phyloP scores from a whole-genome alignment of 2,329 filamentous ascomycete genomes.

The Fusarium sterilihyphosum region DNA sequence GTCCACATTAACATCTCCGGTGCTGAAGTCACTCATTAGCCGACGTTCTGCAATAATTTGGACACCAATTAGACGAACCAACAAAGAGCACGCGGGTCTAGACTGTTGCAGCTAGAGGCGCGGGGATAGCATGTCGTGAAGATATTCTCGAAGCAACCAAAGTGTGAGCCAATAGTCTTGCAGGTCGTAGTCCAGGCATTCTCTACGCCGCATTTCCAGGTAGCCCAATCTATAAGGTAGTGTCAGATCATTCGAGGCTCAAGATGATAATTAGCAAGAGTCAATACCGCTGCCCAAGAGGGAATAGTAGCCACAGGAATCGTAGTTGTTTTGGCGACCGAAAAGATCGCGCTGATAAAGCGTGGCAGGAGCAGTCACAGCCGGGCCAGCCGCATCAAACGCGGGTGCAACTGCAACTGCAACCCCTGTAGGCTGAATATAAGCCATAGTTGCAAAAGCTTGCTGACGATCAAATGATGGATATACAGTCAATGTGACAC shows the following conservation, averaged over 20 bases:
- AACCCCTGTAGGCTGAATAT: background rate
- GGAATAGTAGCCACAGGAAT: background rate
- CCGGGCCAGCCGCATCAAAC: background rate
- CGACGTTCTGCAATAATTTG: rapidly evolving
- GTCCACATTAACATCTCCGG: background rate
- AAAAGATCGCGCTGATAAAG: background rate
- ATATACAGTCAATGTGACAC: background rate
- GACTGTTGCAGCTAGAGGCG: background rate
- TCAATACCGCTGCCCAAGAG: background rate
- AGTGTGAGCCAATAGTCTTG: background rate
- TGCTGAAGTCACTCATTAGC: background rate
- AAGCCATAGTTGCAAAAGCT: background rate
- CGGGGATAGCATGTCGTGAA: background rate
- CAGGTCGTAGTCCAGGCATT: background rate
- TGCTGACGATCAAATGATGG: background rate
- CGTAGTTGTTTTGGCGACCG: background rate
- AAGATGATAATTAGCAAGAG: rapidly evolving
- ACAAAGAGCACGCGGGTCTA: background rate
- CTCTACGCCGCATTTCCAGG: background rate
- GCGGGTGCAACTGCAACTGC: background rate
- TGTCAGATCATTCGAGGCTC: background rate
- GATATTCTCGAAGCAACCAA: background rate
- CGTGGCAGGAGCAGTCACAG: background rate
- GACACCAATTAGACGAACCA: background rate
- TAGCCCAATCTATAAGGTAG: background rate